Percentiles rank a stretch among this genome's conserved stretches.
These are phyloP conservation scores for Cantharellus cinnabarinus DNA, from an alignment of 768 basidiomycete genomes.

Conservation along the genomic window DNA sequence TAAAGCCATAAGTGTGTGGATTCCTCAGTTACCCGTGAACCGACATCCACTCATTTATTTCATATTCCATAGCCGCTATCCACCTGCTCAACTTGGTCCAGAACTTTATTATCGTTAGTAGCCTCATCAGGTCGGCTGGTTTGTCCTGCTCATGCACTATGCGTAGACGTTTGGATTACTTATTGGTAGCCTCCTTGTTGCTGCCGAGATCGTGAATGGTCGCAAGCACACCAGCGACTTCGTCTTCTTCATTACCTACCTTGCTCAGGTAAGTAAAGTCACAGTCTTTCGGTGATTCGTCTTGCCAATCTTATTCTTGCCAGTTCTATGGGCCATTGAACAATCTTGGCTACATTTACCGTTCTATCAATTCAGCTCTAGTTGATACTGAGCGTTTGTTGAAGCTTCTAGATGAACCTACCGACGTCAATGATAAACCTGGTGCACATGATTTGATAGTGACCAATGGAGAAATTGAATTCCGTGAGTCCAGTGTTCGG, in stretches of 20 bases:
- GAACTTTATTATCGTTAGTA: constrained; percentile 56
- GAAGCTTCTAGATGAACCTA: constrained; percentile 58
- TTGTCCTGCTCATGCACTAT: background rate
- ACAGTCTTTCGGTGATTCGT: background rate
- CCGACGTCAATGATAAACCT: constrained; percentile 65
- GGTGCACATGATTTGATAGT: constrained; percentile 54
- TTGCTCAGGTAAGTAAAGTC: constrained; percentile 39
- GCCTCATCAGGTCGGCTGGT: background rate
- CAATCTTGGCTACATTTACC: constrained; percentile 61
- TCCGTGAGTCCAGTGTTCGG: constrained; percentile 30
- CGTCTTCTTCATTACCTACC: constrained; percentile 65
- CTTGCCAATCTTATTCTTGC: background rate
- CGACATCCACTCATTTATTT: constrained; percentile 20
- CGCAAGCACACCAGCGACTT: constrained; percentile 37
- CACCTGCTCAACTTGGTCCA: constrained; percentile 61
- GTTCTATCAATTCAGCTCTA: constrained; percentile 51
- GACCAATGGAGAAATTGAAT: constrained; percentile 63
- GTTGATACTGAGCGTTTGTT: constrained; percentile 74
- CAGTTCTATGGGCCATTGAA: constrained; percentile 1
- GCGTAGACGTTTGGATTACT: constrained; percentile 55
- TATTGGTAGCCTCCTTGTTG: constrained; percentile 63
- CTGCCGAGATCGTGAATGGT: constrained; percentile 38
- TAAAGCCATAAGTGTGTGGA: constrained; percentile 43
- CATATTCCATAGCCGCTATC: constrained; percentile 44
- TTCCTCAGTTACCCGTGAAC: background rate